Conservation (phyloP, 192 early-diverging fungal species). For the Backusella luteola region DNA sequence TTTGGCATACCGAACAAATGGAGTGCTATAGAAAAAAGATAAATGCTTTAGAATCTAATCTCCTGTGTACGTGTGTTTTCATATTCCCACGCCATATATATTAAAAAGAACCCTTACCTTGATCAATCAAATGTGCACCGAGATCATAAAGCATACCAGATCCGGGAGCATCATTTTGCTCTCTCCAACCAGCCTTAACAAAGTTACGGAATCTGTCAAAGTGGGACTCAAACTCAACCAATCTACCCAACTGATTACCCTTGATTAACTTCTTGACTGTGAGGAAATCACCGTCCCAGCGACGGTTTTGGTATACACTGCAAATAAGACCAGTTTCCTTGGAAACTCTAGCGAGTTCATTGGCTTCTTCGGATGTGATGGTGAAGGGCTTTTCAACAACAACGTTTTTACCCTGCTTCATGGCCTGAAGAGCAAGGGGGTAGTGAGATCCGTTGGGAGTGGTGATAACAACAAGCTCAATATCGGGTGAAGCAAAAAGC, state of each 20-base stretch:
- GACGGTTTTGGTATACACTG: conserved; percentile 76
- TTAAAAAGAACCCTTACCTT: conserved; percentile 35
- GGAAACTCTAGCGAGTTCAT: conserved; percentile 54
- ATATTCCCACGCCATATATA: neutral
- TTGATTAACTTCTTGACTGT: conserved; percentile 63
- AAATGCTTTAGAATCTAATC: neutral
- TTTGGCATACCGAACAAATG: conserved; percentile 67
- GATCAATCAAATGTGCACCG: conserved; percentile 64
- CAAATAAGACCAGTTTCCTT: conserved; percentile 55
- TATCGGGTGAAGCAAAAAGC: conserved; percentile 47
- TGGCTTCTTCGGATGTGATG: conserved; percentile 58
- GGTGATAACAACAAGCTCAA: conserved; percentile 74
- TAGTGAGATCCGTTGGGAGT: conserved; percentile 70
- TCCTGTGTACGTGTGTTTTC: neutral
- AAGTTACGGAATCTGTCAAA: conserved; percentile 74
- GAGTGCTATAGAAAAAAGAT: conserved; percentile 43
- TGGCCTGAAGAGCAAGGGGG: conserved; percentile 49
- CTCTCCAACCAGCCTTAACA: conserved; percentile 73
- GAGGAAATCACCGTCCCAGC: conserved; percentile 82
- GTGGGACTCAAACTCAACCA: conserved; percentile 71
- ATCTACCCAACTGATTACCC: conserved; percentile 53
- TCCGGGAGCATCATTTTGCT: conserved; percentile 55
- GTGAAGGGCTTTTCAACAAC: conserved; percentile 82
- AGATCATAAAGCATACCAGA: conserved; percentile 76
- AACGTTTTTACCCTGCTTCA: conserved; percentile 67